Evolutionary conservation across 225 moss, liverwort and hornwort genomes (phyloP).

Genomic region (Sphagnum contortum): DNA sequence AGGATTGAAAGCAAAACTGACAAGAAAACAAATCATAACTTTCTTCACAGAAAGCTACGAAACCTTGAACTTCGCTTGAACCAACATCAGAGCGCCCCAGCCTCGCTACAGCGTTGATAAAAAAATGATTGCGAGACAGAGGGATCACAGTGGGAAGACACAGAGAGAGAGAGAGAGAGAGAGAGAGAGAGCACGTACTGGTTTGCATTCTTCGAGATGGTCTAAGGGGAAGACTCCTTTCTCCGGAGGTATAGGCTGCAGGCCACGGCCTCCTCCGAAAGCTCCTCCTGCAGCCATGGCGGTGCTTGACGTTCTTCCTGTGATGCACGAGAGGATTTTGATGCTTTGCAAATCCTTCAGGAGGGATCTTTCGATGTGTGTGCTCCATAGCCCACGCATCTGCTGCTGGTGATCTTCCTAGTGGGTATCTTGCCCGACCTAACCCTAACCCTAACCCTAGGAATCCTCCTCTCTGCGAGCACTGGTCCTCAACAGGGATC

Average conservation of each 20-base stretch:
- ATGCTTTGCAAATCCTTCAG: no score
- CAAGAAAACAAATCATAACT: not conserved
- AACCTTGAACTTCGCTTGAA: not conserved
- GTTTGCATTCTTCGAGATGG: slow-evolving; percentile 85
- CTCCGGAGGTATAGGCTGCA: slow-evolving; percentile 78
- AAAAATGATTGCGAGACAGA: not conserved
- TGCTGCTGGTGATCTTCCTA: no score
- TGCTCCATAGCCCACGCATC: no score
- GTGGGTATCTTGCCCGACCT: no score
- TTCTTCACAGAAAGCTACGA: not conserved
- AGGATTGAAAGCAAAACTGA: not conserved
- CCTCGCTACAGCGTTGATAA: not conserved
- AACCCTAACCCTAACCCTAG: no score
- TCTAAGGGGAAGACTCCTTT: slow-evolving; percentile 94
- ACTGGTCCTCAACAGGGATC: no score
- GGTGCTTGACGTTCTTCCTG: no score
- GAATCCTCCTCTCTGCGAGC: no score
- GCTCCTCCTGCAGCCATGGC: slow-evolving; percentile 44
- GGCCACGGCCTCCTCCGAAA: slow-evolving; percentile 81
- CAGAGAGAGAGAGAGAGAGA: not conserved
- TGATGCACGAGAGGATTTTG: no score
- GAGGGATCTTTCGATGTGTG: no score
- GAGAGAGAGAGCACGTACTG: slow-evolving; percentile 9
- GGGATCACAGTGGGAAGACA: not conserved
- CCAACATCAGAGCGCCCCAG: no score